A percentile compares a stretch with the other conserved stretches of the same genome.
These are phyloP conservation scores for Phytopythium litorale DNA, from an alignment of 352 stramenopile species.

Conservation along the genomic window DNA sequence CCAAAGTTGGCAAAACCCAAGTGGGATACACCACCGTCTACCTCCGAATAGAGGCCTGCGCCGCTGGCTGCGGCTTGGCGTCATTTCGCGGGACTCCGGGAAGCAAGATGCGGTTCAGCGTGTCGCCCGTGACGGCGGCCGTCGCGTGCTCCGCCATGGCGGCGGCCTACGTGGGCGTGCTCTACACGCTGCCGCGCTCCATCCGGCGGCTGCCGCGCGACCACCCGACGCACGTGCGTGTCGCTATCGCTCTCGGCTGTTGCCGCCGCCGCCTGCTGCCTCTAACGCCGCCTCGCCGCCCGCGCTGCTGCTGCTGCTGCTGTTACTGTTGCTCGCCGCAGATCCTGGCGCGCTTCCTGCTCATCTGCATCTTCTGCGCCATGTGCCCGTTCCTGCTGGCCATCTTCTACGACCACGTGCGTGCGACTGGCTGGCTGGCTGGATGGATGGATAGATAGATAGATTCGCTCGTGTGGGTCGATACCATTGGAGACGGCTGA, in stretches of 20 bases:
- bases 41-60: no score
- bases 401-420: constrained; percentile 81
- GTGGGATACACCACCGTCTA: no score
- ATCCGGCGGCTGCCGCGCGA: constrained; percentile 79
- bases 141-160: constrained; percentile 81
- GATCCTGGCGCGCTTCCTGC: constrained; percentile 84
- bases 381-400: constrained; percentile 78
- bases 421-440: constrained; percentile 3
- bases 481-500: not conserved
- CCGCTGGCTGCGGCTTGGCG: constrained; percentile 4
- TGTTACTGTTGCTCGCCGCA: constrained; percentile 14
- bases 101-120: constrained; percentile 77
- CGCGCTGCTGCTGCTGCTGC: constrained; percentile 3
- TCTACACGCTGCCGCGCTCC: constrained; percentile 74
- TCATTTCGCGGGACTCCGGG: constrained; percentile 14
- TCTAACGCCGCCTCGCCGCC: not conserved
- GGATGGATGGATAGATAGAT: no score
- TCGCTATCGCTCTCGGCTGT: not conserved
- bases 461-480: not conserved
- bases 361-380: constrained; percentile 87
- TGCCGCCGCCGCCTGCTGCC: not conserved
- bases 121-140: constrained; percentile 57
- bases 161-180: constrained; percentile 77
- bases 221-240: constrained; percentile 76
- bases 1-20: no score